Conservation (phyloP, 2,329 filamentous ascomycete genomes). For the Aspergillus tamarii region DNA sequence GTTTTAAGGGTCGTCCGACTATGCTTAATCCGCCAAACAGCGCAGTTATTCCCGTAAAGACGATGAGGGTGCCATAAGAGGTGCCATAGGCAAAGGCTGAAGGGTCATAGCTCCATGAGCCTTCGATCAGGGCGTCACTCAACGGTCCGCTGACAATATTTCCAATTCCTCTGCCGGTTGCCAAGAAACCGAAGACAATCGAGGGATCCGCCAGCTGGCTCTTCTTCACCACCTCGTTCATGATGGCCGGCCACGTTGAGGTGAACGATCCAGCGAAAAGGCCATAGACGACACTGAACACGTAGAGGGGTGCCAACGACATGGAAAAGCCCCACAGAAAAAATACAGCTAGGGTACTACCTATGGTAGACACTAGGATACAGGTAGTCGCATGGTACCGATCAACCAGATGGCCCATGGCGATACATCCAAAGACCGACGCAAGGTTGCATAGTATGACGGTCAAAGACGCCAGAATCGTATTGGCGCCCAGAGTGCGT, state of each 20-base stretch:
- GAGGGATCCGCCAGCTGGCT: constrained; percentile 46
- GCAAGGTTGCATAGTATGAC: constrained; percentile 39
- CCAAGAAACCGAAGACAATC: constrained; percentile 54
- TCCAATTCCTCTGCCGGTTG: constrained; percentile 55
- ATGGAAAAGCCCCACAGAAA: constrained; percentile 53
- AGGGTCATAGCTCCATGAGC: constrained; percentile 22
- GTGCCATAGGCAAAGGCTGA: constrained; percentile 30
- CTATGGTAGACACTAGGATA: constrained; percentile 46
- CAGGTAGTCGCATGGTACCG: constrained; percentile 43
- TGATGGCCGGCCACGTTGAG: constrained; percentile 50
- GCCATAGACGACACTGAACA: constrained; percentile 51
- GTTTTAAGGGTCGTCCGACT: neutral
- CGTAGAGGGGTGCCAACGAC: constrained; percentile 44
- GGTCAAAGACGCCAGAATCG: constrained; percentile 28
- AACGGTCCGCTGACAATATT: constrained; percentile 55
- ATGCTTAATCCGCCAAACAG: neutral
- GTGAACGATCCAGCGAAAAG: constrained; percentile 51
- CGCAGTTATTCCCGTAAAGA: constrained; percentile 30
- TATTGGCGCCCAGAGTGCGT: constrained; percentile 27
- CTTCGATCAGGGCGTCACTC: constrained; percentile 45
- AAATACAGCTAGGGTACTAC: constrained; percentile 47
- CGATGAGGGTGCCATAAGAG: constrained; percentile 32
- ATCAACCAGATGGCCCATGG: constrained; percentile 47
- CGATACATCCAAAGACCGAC: constrained; percentile 36
- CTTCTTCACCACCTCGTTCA: constrained; percentile 45